Evolutionary conservation across 163 green algal genomes (phyloP), one percentile per base, ranked within the genome.

Genomic region (Scenedesmus sp.): DNA sequence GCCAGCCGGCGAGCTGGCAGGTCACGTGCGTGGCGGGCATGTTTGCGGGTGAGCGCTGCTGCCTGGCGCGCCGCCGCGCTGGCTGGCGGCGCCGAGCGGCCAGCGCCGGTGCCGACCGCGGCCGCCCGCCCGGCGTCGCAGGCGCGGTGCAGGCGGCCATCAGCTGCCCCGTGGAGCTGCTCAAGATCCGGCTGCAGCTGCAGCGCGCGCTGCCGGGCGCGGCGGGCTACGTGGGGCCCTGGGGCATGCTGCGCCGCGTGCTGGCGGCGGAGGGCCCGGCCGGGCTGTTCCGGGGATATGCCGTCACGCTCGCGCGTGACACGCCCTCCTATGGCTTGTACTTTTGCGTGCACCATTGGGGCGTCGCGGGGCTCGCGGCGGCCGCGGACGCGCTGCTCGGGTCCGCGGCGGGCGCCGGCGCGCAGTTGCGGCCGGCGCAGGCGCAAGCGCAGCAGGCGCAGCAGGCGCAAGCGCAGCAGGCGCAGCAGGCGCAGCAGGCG

Each of bases 161-260:
- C 70, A 86, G 78, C 65, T 82, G 65, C 17, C 89, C 91, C 0
- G 84, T 93, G 4, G 91, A 95, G 75, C 81, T 95, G 76, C 77
- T 95, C 15, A 95, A 95, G 79, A 89, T 95, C 53, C 58, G 89
- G 33, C 56, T 91, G 73, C 91, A 95, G 88, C 85, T 95, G 64
- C 89, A 95, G 79, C 85, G 78, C 0, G 77, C 80, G 4, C n/a
- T 78, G 31, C 81, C 62, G 1, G 88, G 87, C 13, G 31, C 39
- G 3, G 51, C 84, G 0, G 82, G 66, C 45, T 94, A 95, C 71
- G 72, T 89, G 0, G 87, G 86, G 11, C 81, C 91, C 4, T 58
- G 86, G 58, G 34, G 69, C 0, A 84, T 93, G 83, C 72, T 90
- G 48, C 77, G 53, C 24, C 57, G 70, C 10, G 76, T 93, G n/a